Percentiles rank a stretch among this genome's conserved stretches.
Evolutionary conservation across 2,329 filamentous ascomycete genomes (phyloP).

Genomic region (Geoglossum cookeanum): DNA sequence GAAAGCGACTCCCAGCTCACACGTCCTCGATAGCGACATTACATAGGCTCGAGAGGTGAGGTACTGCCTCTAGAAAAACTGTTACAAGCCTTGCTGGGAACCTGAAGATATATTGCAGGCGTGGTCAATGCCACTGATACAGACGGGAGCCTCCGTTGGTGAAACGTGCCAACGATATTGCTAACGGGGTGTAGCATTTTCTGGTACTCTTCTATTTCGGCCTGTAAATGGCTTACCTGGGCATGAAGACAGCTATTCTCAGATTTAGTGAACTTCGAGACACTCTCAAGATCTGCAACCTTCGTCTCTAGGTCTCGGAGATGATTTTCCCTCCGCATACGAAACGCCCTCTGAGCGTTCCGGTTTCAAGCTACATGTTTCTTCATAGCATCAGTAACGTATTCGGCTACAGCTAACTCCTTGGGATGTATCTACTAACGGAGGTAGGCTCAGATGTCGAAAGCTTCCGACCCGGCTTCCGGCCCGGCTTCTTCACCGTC

Average conservation of each 20-base stretch:
- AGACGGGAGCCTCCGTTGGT: too few species aligned
- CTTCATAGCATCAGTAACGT: constrained; percentile 26
- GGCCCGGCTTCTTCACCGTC: constrained; percentile 65
- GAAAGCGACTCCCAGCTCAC: too few species aligned
- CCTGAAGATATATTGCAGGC: too few species aligned
- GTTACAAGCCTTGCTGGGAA: too few species aligned
- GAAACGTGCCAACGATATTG: constrained; percentile 27
- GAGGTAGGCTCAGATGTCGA: constrained; percentile 89
- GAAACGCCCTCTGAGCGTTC: constrained; percentile 80
- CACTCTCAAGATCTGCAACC: constrained; percentile 59
- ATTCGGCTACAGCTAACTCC: constrained; percentile 11
- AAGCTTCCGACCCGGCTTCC: constrained; percentile 93
- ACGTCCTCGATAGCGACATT: too few species aligned
- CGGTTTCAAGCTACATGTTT: constrained; percentile 93
- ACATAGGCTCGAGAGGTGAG: too few species aligned
- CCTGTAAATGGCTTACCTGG: constrained; percentile 74
- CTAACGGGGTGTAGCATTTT: constrained; percentile 55
- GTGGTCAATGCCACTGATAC: too few species aligned
- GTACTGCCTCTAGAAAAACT: too few species aligned
- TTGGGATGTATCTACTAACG: constrained; percentile 36
- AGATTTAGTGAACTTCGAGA: constrained; percentile 61
- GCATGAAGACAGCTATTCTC: constrained; percentile 70
- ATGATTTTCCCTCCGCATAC: constrained; percentile 87
- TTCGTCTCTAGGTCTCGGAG: constrained; percentile 68
- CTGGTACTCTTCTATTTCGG: constrained; percentile 76